Percentiles rank a stretch among this genome's conserved stretches.
Evolutionary conservation across 1,284 basidiomycete genomes (phyloP).

Genomic region (Laetiporus sulphureus): DNA sequence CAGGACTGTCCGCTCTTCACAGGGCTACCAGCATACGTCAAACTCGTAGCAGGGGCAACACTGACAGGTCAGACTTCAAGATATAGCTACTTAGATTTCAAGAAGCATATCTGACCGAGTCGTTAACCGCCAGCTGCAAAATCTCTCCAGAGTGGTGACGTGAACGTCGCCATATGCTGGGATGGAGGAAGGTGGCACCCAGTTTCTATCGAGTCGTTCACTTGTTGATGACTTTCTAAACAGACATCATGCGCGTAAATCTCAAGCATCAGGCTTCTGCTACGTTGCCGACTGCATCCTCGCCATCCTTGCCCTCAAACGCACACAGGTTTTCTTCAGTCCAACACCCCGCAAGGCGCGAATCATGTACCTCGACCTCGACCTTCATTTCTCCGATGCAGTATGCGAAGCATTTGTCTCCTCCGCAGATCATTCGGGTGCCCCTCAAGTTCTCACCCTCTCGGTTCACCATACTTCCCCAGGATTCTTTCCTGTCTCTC

Average conservation of each 20-base stretch:
- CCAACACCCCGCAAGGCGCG: constrained; percentile 41
- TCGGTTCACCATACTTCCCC: constrained; percentile 80
- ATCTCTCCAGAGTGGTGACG: constrained; percentile 44
- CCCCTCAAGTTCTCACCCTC: constrained; percentile 65
- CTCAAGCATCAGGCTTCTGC: constrained; percentile 82
- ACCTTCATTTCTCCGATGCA: constrained; percentile 89
- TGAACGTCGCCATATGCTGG: constrained; percentile 75
- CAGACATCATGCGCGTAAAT: constrained; percentile 75
- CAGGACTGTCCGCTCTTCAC: constrained; percentile 82
- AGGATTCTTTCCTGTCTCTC: constrained; percentile 77
- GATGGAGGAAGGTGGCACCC: constrained; percentile 65
- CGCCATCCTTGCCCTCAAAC: constrained; percentile 60
- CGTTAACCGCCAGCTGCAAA: constrained; percentile 45
- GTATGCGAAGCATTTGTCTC: constrained; percentile 71
- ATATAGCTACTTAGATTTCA: neutral
- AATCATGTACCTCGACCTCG: constrained; percentile 87
- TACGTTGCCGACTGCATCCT: constrained; percentile 90
- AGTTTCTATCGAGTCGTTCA: constrained; percentile 1
- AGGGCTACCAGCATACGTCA: constrained; percentile 64
- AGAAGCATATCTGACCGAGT: neutral
- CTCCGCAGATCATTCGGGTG: constrained; percentile 11
- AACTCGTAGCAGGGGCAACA: constrained; percentile 71
- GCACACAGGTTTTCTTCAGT: constrained; percentile 11
- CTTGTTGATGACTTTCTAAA: neutral
- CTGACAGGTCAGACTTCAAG: constrained; percentile 14